These are phyloP conservation scores for Tricholoma saponaceum DNA, from an alignment of 768 basidiomycete species.

Conservation along the genomic window DNA sequence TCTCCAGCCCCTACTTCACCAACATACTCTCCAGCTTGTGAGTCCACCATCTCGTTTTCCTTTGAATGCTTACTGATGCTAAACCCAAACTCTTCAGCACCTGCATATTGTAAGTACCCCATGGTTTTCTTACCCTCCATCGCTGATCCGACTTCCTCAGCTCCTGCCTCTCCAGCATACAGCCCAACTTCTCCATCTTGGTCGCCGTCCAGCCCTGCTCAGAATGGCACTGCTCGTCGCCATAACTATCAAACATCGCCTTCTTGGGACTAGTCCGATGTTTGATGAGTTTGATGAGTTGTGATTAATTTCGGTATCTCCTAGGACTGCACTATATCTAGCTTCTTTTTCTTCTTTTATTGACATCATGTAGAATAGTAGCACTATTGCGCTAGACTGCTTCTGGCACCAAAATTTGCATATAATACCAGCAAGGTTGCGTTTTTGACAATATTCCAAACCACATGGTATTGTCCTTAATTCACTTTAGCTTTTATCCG, in stretches of 20 bases:
- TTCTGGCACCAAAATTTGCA: constrained; percentile 1
- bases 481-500: no score
- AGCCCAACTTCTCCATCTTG: constrained; percentile 83
- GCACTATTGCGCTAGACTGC: constrained; percentile 24
- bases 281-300: constrained; percentile 1
- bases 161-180: constrained; percentile 83
- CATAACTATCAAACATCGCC: constrained; percentile 47
- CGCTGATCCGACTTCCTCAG: constrained; percentile 30
- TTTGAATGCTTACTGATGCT: constrained; percentile 1
- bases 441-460: neutral
- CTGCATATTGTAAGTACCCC: constrained; percentile 67
- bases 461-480: no score
- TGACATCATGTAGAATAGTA: constrained; percentile 26
- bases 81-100: constrained; percentile 41
- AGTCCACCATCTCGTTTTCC: constrained; percentile 28
- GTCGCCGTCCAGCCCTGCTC: constrained; percentile 79
- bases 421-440: neutral
- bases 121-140: neutral
- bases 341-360: constrained; percentile 17
- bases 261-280: constrained; percentile 43
- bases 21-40: constrained; percentile 84
- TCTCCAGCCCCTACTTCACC: constrained; percentile 77
- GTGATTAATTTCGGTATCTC: constrained; percentile 13
- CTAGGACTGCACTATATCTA: constrained; percentile 25
- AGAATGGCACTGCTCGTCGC: constrained; percentile 40